Base-by-base conservation (phyloP, 176 grass and related monocot genomes). In the Aegilops bicornis region DNA sequence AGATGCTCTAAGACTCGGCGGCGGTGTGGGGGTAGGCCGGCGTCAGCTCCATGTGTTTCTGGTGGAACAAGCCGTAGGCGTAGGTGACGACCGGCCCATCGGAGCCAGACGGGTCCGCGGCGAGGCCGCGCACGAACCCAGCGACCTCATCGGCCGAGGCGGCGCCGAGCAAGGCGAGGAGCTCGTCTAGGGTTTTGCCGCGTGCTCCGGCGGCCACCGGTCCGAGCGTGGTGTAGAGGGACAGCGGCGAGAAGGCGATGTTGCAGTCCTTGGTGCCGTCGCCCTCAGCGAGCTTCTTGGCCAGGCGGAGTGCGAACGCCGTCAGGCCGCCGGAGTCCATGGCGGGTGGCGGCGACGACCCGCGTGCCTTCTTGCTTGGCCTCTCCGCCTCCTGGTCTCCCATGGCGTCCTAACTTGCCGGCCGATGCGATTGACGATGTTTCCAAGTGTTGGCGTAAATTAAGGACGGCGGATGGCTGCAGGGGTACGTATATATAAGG, bases 161-260 rank as follows among this genome's bases (percentile, higher is more conserved):
- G 17, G 68, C 73, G 48, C 78, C 83, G 23, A 90, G 22, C 40
- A 80, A 4, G 31, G 43, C 64, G 25, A 90, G 79, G 61, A 90
- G 56, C 79, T 64, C 59, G 35, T 35, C 22, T 0, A 79, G 77
- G 33, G 59, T 79, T 7, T 39, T 25, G 11, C 77, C 58, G 0
- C 35, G 23, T 12, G 77, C 77, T 24, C 59, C 77, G 1, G 36
- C 59, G 0, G 59, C 56, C 7, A 79, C 77, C 33, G 64, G 1
- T 14, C 62, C 20, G 63, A 86, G 83, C 16, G 66, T 29, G 32
- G 64, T 52, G 83, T 76, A 79, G 19, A 90, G 15, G 45, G 88
- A 90, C 5, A 90, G 78, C 25, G 83, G 79, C 14, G 88, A 86
- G 88, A 90, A 72, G 37, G 39, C 79, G 64, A 86, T 23, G 62